phyloP scores from a whole-genome alignment of 148 eudicot species.

The Amaranthus hypochondriacus region DNA sequence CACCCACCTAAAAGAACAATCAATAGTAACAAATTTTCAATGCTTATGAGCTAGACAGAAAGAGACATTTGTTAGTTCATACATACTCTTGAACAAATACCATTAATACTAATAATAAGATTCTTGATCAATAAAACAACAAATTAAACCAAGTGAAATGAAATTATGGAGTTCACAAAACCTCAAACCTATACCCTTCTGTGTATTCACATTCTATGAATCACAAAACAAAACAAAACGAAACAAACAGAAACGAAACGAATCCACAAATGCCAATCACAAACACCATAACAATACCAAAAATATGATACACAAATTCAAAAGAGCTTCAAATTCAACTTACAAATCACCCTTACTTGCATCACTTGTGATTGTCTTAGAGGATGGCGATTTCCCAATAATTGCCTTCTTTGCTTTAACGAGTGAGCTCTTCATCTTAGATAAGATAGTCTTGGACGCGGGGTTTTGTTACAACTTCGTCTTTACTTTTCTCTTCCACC shows the following conservation, averaged over 20 bases:
- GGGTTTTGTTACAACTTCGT: conserved; percentile 51
- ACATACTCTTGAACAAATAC: not conserved
- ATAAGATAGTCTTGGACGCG: conserved; percentile 50
- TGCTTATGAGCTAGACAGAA: conserved; percentile 17
- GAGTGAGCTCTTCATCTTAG: conserved; percentile 77
- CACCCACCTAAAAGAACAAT: not conserved
- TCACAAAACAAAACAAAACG: conserved; percentile 15
- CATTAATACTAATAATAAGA: conserved; percentile 16
- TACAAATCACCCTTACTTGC: conserved; percentile 46
- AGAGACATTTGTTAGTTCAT: conserved; percentile 17
- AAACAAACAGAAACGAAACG: conserved; percentile 15
- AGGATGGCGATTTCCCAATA: conserved; percentile 68
- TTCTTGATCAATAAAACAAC: conserved; percentile 22
- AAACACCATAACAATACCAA: conserved; percentile 16
- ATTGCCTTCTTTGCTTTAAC: conserved; percentile 89
- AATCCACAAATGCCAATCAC: conserved; percentile 3
- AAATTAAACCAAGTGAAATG: conserved; percentile 8
- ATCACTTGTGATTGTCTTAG: conserved; percentile 55
- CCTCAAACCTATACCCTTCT: conserved; percentile 30
- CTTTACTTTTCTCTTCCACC: conserved; percentile 35
- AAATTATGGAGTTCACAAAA: conserved; percentile 22
- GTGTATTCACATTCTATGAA: conserved; percentile 33
- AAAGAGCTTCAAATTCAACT: conserved; percentile 25
- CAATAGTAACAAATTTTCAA: conserved; percentile 14
- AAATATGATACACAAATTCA: conserved; percentile 24